These are phyloP conservation scores for Parachaetomium inaequale DNA, from an alignment of 495 filamentous ascomycete genomes.

Conservation along the genomic window DNA sequence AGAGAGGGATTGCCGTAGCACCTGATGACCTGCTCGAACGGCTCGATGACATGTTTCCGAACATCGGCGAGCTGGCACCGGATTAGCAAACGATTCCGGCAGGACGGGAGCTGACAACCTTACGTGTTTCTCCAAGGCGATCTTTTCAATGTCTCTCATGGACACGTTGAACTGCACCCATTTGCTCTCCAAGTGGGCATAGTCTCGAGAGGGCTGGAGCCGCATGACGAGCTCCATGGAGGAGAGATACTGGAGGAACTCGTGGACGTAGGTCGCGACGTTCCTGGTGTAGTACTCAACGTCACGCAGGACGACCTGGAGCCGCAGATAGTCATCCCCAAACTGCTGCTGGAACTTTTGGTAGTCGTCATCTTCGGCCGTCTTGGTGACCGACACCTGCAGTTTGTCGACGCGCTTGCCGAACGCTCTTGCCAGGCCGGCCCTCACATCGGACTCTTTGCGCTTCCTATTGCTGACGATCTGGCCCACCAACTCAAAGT, in stretches of 20 bases:
- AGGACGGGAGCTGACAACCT: constrained; percentile 31
- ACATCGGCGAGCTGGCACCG: constrained; percentile 62
- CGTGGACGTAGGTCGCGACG: constrained; percentile 64
- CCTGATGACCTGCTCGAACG: constrained; percentile 75
- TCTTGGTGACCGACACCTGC: constrained; percentile 59
- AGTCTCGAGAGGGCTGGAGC: constrained; percentile 51
- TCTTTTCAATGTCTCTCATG: constrained; percentile 73
- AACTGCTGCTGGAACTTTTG: constrained; percentile 71
- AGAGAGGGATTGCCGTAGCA: constrained; percentile 76
- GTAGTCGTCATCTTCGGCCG: constrained; percentile 75
- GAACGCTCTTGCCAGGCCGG: constrained; percentile 81
- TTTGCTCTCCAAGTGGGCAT: constrained; percentile 82
- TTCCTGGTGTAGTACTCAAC: constrained; percentile 80
- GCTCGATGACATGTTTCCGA: constrained; percentile 77
- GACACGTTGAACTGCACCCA: constrained; percentile 82
- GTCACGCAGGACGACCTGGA: constrained; percentile 87
- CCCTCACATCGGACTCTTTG: constrained; percentile 83
- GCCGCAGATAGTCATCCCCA: constrained; percentile 78
- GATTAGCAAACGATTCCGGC: constrained; percentile 11
- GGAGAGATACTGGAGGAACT: constrained; percentile 64
- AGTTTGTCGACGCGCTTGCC: constrained; percentile 77
- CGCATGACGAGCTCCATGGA: constrained; percentile 66
- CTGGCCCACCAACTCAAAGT: constrained; percentile 82
- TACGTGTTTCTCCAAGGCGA: constrained; percentile 81
- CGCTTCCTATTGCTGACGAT: constrained; percentile 75